Evolutionary conservation across 345 rosid genomes (phyloP).

Genomic region (Laguncularia racemosa): DNA sequence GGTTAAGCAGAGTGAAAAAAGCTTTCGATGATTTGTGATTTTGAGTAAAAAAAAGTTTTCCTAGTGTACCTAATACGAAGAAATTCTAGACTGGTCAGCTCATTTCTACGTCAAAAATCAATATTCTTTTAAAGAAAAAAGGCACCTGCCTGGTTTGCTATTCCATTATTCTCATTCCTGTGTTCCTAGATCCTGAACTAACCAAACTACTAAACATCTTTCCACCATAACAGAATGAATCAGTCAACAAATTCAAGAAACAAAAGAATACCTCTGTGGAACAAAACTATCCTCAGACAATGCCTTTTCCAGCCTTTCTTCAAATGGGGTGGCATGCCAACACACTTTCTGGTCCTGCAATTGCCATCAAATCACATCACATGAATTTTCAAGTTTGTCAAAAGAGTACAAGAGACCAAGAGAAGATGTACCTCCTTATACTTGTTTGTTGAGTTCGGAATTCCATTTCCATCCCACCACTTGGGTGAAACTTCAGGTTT

Average conservation of each 20-base stretch:
- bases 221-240: not conserved
- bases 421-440: slow-evolving; percentile 73
- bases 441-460: slow-evolving; percentile 89
- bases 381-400: not conserved
- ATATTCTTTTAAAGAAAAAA: too few relatives aligned
- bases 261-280: slow-evolving; percentile 39
- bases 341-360: slow-evolving; percentile 91
- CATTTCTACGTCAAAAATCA: too few relatives aligned
- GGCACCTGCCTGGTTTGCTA: too few relatives aligned
- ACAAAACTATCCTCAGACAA: slow-evolving; percentile 52
- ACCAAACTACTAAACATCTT: not conserved
- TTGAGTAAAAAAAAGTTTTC: too few relatives aligned
- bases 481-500: slow-evolving; percentile 44
- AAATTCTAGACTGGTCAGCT: too few relatives aligned
- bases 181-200: not conserved
- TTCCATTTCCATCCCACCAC: slow-evolving; percentile 99
- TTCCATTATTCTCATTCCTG: too few relatives aligned
- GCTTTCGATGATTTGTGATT: too few relatives aligned
- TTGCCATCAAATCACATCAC: not conserved
- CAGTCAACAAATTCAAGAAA: not conserved
- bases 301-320: slow-evolving; percentile 95
- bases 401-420: not conserved
- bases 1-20: too few relatives aligned
- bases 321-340: slow-evolving; percentile 99
- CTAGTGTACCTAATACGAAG: too few relatives aligned